Percentiles rank a stretch among this genome's conserved stretches.
Conservation (phyloP, 805 yeast species). For the Saccharomyces jurei region DNA sequence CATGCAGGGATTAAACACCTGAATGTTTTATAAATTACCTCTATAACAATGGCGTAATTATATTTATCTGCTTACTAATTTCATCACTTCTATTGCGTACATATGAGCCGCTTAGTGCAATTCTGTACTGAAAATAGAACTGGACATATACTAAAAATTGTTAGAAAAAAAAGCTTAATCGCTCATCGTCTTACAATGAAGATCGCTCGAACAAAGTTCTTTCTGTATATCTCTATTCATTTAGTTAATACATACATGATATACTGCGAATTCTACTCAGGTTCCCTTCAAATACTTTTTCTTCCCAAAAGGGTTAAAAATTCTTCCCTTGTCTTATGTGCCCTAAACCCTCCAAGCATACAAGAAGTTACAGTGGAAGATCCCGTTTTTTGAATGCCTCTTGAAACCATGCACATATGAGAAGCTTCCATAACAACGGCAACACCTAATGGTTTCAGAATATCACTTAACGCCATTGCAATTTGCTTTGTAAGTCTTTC, state of each 20-base stretch:
- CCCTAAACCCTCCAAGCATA: slow-evolving; percentile 94
- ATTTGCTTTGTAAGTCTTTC: slow-evolving; percentile 94
- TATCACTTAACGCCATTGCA: slow-evolving; percentile 89
- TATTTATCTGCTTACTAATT: not conserved
- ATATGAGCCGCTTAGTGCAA: not conserved
- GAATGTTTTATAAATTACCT: not conserved
- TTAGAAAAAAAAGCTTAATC: not conserved
- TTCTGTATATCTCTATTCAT: not conserved
- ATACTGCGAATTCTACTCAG: not conserved
- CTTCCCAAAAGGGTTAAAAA: slow-evolving; percentile 75
- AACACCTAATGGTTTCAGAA: slow-evolving; percentile 89
- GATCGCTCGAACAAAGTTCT: not conserved
- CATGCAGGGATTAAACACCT: slow-evolving; percentile 27
- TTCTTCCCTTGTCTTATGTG: slow-evolving; percentile 94
- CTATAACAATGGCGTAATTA: not conserved
- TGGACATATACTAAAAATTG: not conserved
- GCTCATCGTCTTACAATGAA: not conserved
- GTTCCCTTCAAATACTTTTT: slow-evolving; percentile 24
- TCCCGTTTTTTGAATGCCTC: slow-evolving; percentile 95
- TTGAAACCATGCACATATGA: slow-evolving; percentile 98
- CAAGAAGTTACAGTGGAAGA: slow-evolving; percentile 90
- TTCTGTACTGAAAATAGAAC: not conserved
- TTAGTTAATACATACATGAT: slow-evolving; percentile 1
- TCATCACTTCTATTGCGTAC: not conserved
- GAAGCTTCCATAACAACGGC: slow-evolving; percentile 97